A percentile compares a stretch with the other conserved stretches of the same genome.
These are phyloP conservation scores for Priceomyces haplophilus DNA, from an alignment of 805 yeast genomes.

Conservation along the genomic window DNA sequence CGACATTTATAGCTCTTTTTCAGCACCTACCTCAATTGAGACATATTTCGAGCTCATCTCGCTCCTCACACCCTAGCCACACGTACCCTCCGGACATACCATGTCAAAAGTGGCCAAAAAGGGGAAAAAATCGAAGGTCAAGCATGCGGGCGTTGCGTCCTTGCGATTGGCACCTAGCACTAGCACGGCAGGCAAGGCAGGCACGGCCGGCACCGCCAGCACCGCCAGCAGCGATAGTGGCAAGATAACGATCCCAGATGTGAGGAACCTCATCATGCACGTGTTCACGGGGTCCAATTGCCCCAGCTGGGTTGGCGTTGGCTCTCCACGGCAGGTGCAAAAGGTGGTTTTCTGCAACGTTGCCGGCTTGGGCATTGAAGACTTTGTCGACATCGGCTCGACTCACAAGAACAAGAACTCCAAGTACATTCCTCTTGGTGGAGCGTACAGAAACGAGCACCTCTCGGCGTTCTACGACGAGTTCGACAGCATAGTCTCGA, in stretches of 20 bases:
- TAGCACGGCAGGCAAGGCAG: no score
- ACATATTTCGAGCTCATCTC: no score
- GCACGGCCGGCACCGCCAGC: no score
- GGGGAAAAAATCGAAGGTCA: not conserved
- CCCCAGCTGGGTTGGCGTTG: conserved; percentile 47
- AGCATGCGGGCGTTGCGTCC: not conserved
- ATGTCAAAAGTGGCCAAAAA: not conserved
- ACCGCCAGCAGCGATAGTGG: conserved; percentile 5
- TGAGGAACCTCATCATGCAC: conserved; percentile 18
- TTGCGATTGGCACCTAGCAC: not conserved
- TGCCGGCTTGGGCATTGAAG: conserved; percentile 58
- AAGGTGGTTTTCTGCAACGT: conserved; percentile 46
- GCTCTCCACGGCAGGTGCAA: conserved; percentile 45
- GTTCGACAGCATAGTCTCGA: conserved; percentile 47
- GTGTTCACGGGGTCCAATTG: conserved; percentile 10
- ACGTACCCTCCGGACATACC: no score
- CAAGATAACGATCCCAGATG: conserved; percentile 15
- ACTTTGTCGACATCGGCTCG: conserved; percentile 39
- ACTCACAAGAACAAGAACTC: no score
- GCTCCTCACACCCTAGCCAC: no score
- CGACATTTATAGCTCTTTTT: no score
- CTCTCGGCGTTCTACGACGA: conserved; percentile 33
- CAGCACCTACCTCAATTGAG: no score
- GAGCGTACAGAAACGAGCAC: conserved; percentile 2
- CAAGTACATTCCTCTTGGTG: conserved; percentile 7